Evolutionary conservation across 371 early-diverging fungal genomes (phyloP), one percentile per base, ranked within the genome.

Genomic region (Choanephora cucurbitarum): DNA sequence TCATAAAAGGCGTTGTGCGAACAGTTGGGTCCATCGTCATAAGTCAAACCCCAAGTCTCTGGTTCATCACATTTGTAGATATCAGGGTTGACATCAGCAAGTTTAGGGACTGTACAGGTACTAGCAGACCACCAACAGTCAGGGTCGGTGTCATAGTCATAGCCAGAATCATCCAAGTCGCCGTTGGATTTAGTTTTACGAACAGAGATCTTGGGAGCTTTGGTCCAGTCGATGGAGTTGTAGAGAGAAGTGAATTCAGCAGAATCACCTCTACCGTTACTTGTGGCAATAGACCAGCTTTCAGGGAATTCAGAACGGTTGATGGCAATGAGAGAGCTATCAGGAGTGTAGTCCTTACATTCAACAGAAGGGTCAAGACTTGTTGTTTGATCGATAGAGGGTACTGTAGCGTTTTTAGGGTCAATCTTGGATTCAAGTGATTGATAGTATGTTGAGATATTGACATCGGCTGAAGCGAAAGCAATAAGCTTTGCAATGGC

Each of bases 21-120:
- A 57, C 70, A 69, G 60, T 71, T 75, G 41, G 75, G 75, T 15
- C 75, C 75, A 55, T 75, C 75, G 63, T 75, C 75, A 52, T 63
- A 75, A 17, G 72, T 75, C 75, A 69, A 59, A 55, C 73, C 67
- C 62, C 67, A 70, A 8, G 62, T 64, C 18, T 59, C 66, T 11
- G 75, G 75, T 37, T 74, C 75, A 22, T 63, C 62, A 43, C 75
- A 74, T 21, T 37, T 23, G 24, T 47, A 50, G 34, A 74, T 60
- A 44, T 74, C 75, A 49, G 66, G 58, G 28, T 68, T 61, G 33
- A 70, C 48, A 39, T 58, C 67, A 41, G 42, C 39, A 46, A 32
- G 23, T 49, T 74, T 74, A 21, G 75, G 75, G 4, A 41, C 60
- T 6, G 48, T 52, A 57, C 75, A 74, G 28, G 66, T 62, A 22